These are phyloP conservation scores for Microbotryum intermedium DNA, from an alignment of 1,284 basidiomycete genomes.

Conservation along the genomic window DNA sequence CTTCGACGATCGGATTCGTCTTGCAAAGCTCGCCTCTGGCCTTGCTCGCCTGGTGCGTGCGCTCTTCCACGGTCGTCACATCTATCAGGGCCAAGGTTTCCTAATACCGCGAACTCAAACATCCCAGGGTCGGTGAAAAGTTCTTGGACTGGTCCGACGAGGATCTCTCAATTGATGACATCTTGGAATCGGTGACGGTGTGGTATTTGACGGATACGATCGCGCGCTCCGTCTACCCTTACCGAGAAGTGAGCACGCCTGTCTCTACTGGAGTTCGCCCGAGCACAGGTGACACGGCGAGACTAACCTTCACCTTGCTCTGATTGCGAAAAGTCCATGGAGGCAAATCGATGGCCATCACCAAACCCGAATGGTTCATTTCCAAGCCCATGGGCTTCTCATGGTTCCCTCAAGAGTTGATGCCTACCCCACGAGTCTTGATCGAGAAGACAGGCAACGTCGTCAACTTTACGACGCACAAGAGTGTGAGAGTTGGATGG, in stretches of 20 bases:
- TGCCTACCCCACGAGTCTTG: constrained; percentile 36
- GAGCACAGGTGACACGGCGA: no score
- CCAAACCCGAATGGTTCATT: constrained; percentile 25
- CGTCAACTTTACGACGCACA: constrained; percentile 36
- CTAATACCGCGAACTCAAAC: no score
- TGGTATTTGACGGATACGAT: constrained; percentile 42
- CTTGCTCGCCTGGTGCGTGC: constrained; percentile 38
- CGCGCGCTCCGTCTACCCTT: constrained; percentile 41
- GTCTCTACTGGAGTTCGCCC: not conserved
- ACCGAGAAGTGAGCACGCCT: constrained; percentile 38
- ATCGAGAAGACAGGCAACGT: constrained; percentile 37
- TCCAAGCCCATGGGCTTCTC: constrained; percentile 37
- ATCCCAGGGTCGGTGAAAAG: constrained; percentile 42
- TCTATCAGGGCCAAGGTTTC: no score
- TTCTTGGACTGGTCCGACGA: constrained; percentile 38
- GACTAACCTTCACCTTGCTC: no score
- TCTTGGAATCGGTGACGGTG: constrained; percentile 38
- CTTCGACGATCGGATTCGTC: constrained; percentile 40
- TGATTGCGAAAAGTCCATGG: constrained; percentile 8
- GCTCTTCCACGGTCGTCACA: no score
- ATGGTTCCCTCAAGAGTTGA: constrained; percentile 40
- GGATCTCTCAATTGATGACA: constrained; percentile 29
- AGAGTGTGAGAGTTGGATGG: constrained; percentile 36
- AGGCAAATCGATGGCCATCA: constrained; percentile 26
- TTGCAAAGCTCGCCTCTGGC: constrained; percentile 39